Evolutionary conservation across 208 protist species (phyloP), one percentile per base, ranked within the genome.

Genomic region (Wallacemonas sp.): DNA sequence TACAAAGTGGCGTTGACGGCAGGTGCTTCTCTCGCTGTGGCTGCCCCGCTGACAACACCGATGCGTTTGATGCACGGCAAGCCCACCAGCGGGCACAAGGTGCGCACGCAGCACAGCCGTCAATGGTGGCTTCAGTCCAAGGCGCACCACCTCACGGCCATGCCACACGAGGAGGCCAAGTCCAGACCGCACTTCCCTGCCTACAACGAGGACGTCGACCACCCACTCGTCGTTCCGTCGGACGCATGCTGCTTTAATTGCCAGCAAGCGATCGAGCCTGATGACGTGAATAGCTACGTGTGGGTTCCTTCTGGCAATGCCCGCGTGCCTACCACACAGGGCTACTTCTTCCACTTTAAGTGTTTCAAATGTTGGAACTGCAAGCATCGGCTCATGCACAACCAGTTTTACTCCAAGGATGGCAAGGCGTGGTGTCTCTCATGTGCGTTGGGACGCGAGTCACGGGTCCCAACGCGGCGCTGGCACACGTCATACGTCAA

Each of bases 361-460:
- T 96, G 90, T 79, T 96, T 96, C 79, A 96, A 96, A 71, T 96
- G 90, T 59, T 86, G 80, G 77, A 75, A 84, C 51, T 96, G 90
- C 72, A 90, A 89, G 70, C 80, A 84, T 58, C 80, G 90, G 30
- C 82, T 96, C 22, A 82, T 91, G 34, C 87, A 96, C 80, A 96
- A 96, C 62, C 81, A 94, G 63, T 96, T 96, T 64, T 94, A 92
- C 77, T 93, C 87, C 8, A 92, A 94, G 79, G 88, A 94, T 62
- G 82, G 80, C 14, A 72, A 68, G 17, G 90, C 90, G 68, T 93
- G 82, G 86, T 96, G 90, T 56, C 63, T 96, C 19, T 24, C 84
- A 4, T 96, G 90, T 62, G 87, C 90, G 24, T 73, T 96, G 19
- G 90, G 90, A 8, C 75, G 86, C n/a, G 86, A 96, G 19, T 68